Conservation (phyloP, 768 basidiomycete genomes). For the Scleroderma bovista region DNA sequence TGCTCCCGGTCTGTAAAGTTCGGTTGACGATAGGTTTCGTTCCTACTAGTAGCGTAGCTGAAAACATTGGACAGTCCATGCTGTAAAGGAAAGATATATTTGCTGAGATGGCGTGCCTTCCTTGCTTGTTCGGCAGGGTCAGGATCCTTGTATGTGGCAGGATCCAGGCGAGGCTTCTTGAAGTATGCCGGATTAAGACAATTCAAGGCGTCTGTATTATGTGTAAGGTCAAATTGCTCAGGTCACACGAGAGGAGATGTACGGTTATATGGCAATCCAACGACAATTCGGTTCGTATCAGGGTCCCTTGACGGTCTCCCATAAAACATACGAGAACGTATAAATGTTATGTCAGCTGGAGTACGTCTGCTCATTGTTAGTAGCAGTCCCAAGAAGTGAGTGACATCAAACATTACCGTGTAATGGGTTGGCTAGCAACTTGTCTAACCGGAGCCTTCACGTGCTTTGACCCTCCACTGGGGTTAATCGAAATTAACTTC, state of each 20-base stretch:
- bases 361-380: constrained; percentile 30
- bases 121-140: constrained; percentile 43
- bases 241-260: constrained; percentile 13
- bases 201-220: constrained; percentile 57
- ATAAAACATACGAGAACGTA: constrained; percentile 63
- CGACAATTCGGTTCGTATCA: constrained; percentile 41
- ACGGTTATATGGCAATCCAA: constrained; percentile 72
- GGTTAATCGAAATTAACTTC: constrained; percentile 7
- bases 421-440: constrained; percentile 7
- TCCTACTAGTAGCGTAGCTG: constrained; percentile 13
- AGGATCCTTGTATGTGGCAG: constrained; percentile 34
- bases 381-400: background rate
- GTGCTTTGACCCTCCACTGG: constrained; percentile 1
- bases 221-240: background rate
- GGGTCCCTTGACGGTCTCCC: constrained; percentile 51
- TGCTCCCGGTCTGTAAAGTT: constrained; percentile 58
- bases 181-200: constrained; percentile 42
- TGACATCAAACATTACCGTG: constrained; percentile 12
- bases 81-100: constrained; percentile 83
- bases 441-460: constrained; percentile 5
- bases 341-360: constrained; percentile 47
- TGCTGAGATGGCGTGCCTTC: constrained; percentile 59
- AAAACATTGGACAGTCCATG: constrained; percentile 66
- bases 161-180: constrained; percentile 23
- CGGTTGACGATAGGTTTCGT: constrained; percentile 32